Evolutionary conservation across 164 flowering plant species (phyloP).

Genomic region (Sextonia rubra): DNA sequence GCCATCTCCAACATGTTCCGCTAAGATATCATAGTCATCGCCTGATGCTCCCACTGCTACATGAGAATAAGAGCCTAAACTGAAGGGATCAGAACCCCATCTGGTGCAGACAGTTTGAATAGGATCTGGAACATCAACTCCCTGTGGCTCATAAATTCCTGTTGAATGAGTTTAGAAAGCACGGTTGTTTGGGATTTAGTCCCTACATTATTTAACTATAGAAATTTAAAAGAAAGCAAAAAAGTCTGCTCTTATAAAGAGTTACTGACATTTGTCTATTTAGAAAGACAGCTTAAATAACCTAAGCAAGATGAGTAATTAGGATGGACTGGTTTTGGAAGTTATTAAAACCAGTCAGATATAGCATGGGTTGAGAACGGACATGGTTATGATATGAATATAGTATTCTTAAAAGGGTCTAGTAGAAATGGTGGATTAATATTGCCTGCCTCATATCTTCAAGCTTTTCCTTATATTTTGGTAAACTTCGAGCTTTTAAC

Average conservation of each 20-base stretch:
- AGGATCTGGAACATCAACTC: conserved; percentile 82
- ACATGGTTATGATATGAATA: too few relatives aligned
- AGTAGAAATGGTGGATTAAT: too few relatives aligned
- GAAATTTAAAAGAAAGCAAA: neutral
- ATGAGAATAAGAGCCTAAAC: conserved; percentile 90
- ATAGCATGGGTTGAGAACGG: neutral
- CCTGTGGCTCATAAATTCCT: conserved; percentile 84
- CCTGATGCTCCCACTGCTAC: conserved; percentile 84
- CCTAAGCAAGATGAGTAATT: neutral
- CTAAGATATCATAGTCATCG: conserved; percentile 78
- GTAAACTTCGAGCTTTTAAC: too few relatives aligned
- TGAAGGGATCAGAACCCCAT: conserved; percentile 89
- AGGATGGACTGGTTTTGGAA: neutral
- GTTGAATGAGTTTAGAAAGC: conserved; percentile 7
- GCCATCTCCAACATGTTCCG: conserved; percentile 60
- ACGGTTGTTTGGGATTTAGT: neutral
- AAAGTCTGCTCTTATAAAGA: too few relatives aligned
- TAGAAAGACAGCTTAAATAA: too few relatives aligned
- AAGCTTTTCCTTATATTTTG: too few relatives aligned
- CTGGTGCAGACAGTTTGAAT: conserved; percentile 82
- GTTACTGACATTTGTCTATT: too few relatives aligned
- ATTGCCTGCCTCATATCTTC: too few relatives aligned
- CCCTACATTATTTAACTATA: neutral
- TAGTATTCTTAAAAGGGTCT: too few relatives aligned
- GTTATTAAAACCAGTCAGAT: neutral